Evolutionary conservation across 305 asterid species (phyloP).

Genomic region (Fraxinus nigra): DNA sequence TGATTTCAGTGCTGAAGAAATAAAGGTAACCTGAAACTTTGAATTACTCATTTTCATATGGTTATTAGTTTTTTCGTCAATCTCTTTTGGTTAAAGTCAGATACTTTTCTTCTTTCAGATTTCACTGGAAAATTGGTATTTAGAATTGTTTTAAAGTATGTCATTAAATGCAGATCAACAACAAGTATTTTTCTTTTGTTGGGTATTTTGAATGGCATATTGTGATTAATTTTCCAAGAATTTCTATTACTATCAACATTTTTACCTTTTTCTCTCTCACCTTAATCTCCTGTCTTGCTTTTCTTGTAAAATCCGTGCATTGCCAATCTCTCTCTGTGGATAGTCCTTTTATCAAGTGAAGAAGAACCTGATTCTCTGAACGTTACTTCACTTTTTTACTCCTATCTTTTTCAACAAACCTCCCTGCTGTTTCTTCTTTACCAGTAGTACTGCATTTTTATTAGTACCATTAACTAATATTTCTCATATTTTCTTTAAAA

Average conservation of each 20-base stretch:
- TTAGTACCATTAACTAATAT: not conserved
- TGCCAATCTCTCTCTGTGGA: slow-evolving; percentile 1
- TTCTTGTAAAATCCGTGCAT: slow-evolving; percentile 19
- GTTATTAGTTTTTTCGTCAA: slow-evolving; percentile 4
- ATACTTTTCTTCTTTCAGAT: slow-evolving; percentile 2
- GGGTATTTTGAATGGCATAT: slow-evolving; percentile 21
- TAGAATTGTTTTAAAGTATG: not conserved
- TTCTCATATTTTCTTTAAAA: not conserved
- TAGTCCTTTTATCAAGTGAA: slow-evolving; percentile 37
- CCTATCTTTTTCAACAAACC: slow-evolving; percentile 16
- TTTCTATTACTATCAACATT: not conserved
- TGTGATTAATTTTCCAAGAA: slow-evolving; percentile 5
- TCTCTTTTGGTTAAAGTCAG: not conserved
- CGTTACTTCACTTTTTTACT: slow-evolving; percentile 34
- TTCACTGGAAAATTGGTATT: not conserved
- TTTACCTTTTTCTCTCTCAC: slow-evolving; percentile 5
- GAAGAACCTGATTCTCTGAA: slow-evolving; percentile 61
- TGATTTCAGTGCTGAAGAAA: not conserved
- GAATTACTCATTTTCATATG: not conserved
- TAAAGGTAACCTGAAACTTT: slow-evolving; percentile 9
- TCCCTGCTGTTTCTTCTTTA: slow-evolving; percentile 1
- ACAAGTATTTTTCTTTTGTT: slow-evolving; percentile 18
- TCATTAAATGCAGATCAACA: slow-evolving; percentile 14
- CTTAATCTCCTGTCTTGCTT: not conserved
- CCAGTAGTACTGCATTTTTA: not conserved